Base-by-base conservation (phyloP, 148 eudicot species). In the Arctostaphylos glauca region DNA sequence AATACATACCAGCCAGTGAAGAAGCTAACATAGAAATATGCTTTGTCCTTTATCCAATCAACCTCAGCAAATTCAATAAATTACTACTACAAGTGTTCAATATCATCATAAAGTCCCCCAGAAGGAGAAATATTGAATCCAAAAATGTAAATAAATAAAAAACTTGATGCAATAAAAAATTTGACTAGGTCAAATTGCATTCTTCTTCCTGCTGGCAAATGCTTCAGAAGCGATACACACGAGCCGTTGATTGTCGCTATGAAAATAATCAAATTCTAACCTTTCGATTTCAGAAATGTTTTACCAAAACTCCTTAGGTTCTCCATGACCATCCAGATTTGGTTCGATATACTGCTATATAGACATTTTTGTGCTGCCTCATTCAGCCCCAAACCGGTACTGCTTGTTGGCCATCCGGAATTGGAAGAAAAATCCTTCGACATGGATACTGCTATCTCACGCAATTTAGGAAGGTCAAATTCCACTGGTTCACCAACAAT, bases 401-500 rank as follows among this genome's bases (percentile, higher is more conserved):
- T 64, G 76, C 25, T 77, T 3, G 97, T 77, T 3, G 97, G 97
- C 97, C 98, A 96, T 6, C 94, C 93, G 0, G 72, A 71, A 84
- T 55, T 84, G 5, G 88, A 84, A 87, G 85, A 85, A 68, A 73
- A 74, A 82, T 88, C 78, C 48, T 87, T 87, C 47, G 95, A 90
- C 76, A 83, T 77, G 44, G 86, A 81, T 12, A 88, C 3, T 9
- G 99, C 94, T 13, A 18, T 82, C 85, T 89, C 89, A 79, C 86
- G 91, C 88, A 96, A 55, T 80, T 88, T 89, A 14, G 92, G 93
- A 81, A 96, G 88, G 83, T 96, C 91, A 66, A 94, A 90, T 84
- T 90, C 92, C 4, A 96, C 87, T 41, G 99, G 99, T 79, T 96
- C 93, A 3, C 99, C 99, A 64, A 96, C 80, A 46, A 88, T 78